Evolutionary conservation across 2,329 filamentous ascomycete species (phyloP).

Genomic region (Beauveria scarabaeidicola): DNA sequence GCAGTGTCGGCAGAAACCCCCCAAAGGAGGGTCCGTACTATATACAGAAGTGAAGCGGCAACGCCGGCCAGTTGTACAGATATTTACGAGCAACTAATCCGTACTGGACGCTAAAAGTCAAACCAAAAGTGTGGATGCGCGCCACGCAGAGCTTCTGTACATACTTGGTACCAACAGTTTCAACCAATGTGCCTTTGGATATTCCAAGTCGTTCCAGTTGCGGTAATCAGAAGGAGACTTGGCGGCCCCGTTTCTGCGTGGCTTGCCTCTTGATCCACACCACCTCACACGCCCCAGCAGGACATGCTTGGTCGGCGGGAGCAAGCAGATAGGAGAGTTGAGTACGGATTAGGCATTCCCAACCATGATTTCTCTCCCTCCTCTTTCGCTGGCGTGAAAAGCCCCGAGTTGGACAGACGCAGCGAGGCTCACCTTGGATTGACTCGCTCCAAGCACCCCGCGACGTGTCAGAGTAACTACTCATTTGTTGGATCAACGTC

Average conservation of each 20-base stretch:
- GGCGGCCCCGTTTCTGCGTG: neutral
- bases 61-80: neutral
- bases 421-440: neutral
- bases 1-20: no score
- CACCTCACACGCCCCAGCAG: neutral
- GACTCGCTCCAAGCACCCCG: neutral
- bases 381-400: neutral
- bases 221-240: neutral
- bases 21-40: no score
- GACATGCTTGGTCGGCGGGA: neutral
- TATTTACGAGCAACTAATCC: neutral
- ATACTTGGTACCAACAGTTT: no score
- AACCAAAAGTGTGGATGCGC: neutral
- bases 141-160: neutral
- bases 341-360: neutral
- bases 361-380: neutral
- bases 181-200: neutral
- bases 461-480: no score
- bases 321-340: neutral
- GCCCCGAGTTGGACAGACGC: neutral
- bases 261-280: constrained; percentile 1
- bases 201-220: neutral
- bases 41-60: neutral
- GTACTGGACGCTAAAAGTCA: neutral
- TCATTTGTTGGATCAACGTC: no score